Percentiles rank a stretch among this genome's conserved stretches.
These are phyloP conservation scores for Aphanomyces astaci DNA, from an alignment of 352 stramenopile species.

Conservation along the genomic window DNA sequence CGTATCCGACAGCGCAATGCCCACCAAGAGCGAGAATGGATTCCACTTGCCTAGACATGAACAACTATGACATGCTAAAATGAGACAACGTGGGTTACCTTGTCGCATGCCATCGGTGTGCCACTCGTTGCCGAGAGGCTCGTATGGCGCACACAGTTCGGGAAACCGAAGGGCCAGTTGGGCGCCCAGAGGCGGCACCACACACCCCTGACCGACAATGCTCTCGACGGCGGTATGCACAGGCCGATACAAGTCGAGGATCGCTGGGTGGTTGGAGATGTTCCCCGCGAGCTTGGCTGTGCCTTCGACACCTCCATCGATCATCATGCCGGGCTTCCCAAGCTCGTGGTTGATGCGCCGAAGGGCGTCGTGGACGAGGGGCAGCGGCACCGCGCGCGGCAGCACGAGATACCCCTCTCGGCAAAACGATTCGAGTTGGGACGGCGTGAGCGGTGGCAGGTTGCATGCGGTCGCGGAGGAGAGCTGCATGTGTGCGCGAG, in stretches of 20 bases:
- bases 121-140: constrained; percentile 65
- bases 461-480: constrained; percentile 24
- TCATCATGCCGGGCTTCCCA: constrained; percentile 53
- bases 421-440: constrained; percentile 57
- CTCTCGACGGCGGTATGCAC: constrained; percentile 52
- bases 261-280: constrained; percentile 54
- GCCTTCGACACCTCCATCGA: constrained; percentile 65
- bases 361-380: constrained; percentile 45
- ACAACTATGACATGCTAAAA: background rate
- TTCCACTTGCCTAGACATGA: constrained; percentile 34
- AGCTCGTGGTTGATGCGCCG: constrained; percentile 73
- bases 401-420: constrained; percentile 67
- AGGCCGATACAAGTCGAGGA: constrained; percentile 56
- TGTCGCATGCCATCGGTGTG: constrained; percentile 79
- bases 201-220: constrained; percentile 40
- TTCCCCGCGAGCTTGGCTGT: constrained; percentile 57
- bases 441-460: constrained; percentile 40
- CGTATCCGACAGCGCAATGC: constrained; percentile 66
- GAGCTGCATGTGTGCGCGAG: constrained; percentile 42
- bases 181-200: constrained; percentile 41
- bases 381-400: constrained; percentile 45
- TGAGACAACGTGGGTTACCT: constrained; percentile 19
- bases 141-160: constrained; percentile 48
- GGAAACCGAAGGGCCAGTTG: constrained; percentile 73
- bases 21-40: constrained; percentile 57